Evolutionary conservation across 108 stramenopile genomes (phyloP).

Genomic region (Conticribra weissflogii): DNA sequence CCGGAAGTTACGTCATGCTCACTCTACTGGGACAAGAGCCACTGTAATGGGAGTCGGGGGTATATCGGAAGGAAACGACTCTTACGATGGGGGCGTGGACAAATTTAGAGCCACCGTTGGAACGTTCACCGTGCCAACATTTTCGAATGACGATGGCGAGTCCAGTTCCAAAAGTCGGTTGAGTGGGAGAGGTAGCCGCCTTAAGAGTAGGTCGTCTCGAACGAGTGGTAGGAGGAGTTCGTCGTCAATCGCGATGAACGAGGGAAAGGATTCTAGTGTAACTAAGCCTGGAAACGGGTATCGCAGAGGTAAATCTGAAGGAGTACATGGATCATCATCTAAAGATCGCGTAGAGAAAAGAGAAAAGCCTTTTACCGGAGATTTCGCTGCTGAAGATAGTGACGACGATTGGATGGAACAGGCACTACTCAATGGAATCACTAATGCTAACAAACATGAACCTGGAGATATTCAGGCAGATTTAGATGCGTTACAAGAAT

Average conservation of each 20-base stretch:
- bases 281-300: neutral
- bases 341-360: neutral
- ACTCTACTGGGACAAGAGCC: neutral
- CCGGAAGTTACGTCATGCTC: neutral
- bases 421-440: constrained; percentile 23
- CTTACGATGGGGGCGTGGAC: neutral
- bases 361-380: neutral
- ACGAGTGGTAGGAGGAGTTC: neutral
- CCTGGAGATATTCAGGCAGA: neutral
- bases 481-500: neutral
- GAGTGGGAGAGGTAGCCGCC: neutral
- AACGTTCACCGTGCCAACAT: constrained; percentile 21
- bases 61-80: too few species aligned
- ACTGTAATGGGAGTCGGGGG: neutral
- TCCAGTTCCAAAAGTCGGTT: neutral
- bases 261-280: too few species aligned
- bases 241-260: neutral
- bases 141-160: constrained; percentile 11
- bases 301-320: neutral
- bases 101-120: constrained; percentile 4
- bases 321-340: neutral
- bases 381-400: constrained; percentile 10
- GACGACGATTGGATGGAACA: constrained; percentile 30
- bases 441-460: constrained; percentile 6
- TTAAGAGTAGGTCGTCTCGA: neutral